Conservation (phyloP, 345 rosid species). For the Kandelia obovata region DNA sequence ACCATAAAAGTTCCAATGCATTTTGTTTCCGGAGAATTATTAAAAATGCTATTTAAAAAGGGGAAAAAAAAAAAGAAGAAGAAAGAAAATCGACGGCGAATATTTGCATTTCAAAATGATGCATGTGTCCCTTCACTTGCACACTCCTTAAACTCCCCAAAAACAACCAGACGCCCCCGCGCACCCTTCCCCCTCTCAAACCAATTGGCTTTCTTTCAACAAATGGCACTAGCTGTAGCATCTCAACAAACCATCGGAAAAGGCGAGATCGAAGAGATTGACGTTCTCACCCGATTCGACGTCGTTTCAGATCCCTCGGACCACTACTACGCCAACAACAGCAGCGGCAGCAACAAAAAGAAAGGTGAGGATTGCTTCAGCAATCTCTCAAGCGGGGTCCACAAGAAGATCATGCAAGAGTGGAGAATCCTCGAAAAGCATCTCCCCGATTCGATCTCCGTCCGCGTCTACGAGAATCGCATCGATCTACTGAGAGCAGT, state of each 20-base stretch:
- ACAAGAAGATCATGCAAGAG: constrained; percentile 49
- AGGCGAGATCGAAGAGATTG: constrained; percentile 21
- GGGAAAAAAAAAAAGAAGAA: too few relatives aligned
- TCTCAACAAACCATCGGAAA: not conserved
- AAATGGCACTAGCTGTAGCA: constrained; percentile 20
- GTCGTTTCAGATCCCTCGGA: constrained; percentile 38
- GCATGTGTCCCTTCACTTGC: not conserved
- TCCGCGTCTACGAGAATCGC: constrained; percentile 51
- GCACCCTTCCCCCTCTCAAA: too few relatives aligned
- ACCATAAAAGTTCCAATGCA: too few relatives aligned
- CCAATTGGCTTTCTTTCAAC: not conserved
- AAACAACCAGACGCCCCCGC: too few relatives aligned
- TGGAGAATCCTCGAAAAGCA: constrained; percentile 46
- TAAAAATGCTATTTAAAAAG: too few relatives aligned
- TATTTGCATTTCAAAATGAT: too few relatives aligned
- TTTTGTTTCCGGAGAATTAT: too few relatives aligned
- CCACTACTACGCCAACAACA: constrained; percentile 22
- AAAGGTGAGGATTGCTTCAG: constrained; percentile 9
- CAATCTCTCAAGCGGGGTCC: constrained; percentile 17
- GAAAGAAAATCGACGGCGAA: not conserved
- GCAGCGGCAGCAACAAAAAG: not conserved
- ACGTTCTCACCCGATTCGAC: constrained; percentile 36
- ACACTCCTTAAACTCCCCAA: too few relatives aligned
- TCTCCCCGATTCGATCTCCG: constrained; percentile 52
- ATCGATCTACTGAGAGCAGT: constrained; percentile 48